Percentiles rank a stretch among this genome's conserved stretches.
Conservation (phyloP, 1,139 yeast genomes). For the Saccharomycopsis hybrid region DNA sequence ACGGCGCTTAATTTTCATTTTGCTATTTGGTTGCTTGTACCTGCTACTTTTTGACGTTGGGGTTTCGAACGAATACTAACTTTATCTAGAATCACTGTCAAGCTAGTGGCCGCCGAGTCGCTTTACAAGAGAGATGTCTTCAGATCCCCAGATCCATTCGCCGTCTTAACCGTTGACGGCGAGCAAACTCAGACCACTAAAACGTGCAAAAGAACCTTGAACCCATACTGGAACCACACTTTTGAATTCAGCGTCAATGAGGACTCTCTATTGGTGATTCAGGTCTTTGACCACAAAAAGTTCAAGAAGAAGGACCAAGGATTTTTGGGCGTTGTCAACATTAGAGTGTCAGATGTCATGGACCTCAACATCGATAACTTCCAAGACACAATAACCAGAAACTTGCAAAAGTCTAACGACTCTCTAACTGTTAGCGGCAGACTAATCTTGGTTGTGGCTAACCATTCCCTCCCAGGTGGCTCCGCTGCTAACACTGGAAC, state of each 20-base stretch:
- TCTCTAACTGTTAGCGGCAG: constrained; percentile 89
- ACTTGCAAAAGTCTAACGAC: constrained; percentile 86
- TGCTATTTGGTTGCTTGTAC: too few relatives aligned
- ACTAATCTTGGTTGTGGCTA: constrained; percentile 67
- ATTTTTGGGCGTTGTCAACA: constrained; percentile 92
- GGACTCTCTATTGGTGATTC: constrained; percentile 82
- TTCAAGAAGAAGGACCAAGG: constrained; percentile 98
- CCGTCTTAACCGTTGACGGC: constrained; percentile 94
- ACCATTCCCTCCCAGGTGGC: constrained; percentile 16
- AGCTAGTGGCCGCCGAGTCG: constrained; percentile 93
- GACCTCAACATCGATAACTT: constrained; percentile 53
- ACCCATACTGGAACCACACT: constrained; percentile 96
- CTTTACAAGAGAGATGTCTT: constrained; percentile 92
- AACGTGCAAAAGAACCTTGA: constrained; percentile 87
- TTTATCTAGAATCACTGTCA: constrained; percentile 25
- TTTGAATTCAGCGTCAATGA: constrained; percentile 76
- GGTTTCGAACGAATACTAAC: too few relatives aligned
- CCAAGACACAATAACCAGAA: constrained; percentile 89
- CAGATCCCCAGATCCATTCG: constrained; percentile 95
- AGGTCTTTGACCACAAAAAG: constrained; percentile 94
- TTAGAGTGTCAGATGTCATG: constrained; percentile 82
- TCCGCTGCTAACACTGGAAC: constrained; percentile 17
- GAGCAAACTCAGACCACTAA: constrained; percentile 92
- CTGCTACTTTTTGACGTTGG: too few relatives aligned
- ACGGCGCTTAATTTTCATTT: too few relatives aligned